Conservation (phyloP, 805 yeast genomes). For the Saccharomycopsis sp. region DNA sequence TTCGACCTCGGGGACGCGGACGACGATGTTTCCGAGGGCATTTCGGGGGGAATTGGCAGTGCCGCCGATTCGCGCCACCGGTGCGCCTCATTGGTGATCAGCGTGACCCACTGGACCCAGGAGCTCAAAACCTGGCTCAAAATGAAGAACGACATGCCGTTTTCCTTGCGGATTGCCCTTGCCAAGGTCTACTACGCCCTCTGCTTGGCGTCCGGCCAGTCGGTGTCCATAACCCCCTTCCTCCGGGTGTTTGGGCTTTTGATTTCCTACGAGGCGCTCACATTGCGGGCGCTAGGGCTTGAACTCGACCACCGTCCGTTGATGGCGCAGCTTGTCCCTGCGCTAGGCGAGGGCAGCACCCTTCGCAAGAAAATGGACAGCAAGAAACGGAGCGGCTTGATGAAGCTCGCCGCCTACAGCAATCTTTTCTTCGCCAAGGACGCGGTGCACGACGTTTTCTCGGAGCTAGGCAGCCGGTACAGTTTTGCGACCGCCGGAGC, state of each 20-base stretch:
- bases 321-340: slow-evolving; percentile 29
- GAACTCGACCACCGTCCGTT: slow-evolving; percentile 32
- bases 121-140: slow-evolving; percentile 73
- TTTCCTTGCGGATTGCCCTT: slow-evolving; percentile 50
- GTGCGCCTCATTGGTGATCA: slow-evolving; percentile 64
- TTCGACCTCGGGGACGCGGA: slow-evolving; percentile 17
- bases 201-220: slow-evolving; percentile 67
- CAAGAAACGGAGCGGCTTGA: slow-evolving; percentile 38
- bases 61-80: slow-evolving; percentile 32
- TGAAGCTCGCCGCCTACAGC: slow-evolving; percentile 47
- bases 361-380: slow-evolving; percentile 30
- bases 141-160: slow-evolving; percentile 76
- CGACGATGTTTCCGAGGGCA: slow-evolving; percentile 3
- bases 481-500: slow-evolving; percentile 47
- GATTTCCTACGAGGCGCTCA: slow-evolving; percentile 33
- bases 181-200: slow-evolving; percentile 67
- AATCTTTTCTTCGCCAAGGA: slow-evolving; percentile 45
- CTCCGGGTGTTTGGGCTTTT: slow-evolving; percentile 54
- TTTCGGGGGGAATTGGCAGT: slow-evolving; percentile 12
- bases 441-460: slow-evolving; percentile 42
- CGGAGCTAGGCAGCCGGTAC: slow-evolving; percentile 43
- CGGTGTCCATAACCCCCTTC: slow-evolving; percentile 51
- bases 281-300: slow-evolving; percentile 28
- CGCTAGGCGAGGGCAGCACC: slow-evolving; percentile 35
- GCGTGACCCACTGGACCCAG: slow-evolving; percentile 79